Conservation (phyloP, 352 stramenopile species). For the Globisporangium lucens region DNA sequence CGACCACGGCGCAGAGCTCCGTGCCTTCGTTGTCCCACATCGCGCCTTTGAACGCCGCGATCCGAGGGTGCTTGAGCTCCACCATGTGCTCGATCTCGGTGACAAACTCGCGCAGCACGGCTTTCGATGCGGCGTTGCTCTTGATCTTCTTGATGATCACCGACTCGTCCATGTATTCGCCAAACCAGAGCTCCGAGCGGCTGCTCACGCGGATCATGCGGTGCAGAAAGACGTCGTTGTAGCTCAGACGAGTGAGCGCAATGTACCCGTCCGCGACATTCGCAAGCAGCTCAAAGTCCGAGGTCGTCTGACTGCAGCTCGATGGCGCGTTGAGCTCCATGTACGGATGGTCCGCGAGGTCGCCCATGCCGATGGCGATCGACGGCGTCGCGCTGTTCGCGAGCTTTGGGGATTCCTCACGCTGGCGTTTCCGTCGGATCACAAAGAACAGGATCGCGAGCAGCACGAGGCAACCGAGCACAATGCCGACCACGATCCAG, state of each 20-base stretch:
- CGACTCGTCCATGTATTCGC: constrained; percentile 57
- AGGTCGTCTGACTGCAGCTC: constrained; percentile 65
- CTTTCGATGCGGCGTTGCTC: constrained; percentile 58
- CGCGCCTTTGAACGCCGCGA: constrained; percentile 65
- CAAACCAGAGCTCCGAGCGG: constrained; percentile 72
- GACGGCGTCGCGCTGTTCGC: constrained; percentile 44
- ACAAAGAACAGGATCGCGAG: constrained; percentile 30
- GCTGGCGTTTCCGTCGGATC: constrained; percentile 37
- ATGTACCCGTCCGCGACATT: constrained; percentile 69
- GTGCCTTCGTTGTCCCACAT: constrained; percentile 73
- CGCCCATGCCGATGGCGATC: constrained; percentile 55
- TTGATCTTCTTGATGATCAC: constrained; percentile 86
- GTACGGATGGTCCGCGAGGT: constrained; percentile 56
- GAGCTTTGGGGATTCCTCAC: constrained; percentile 46
- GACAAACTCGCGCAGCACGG: constrained; percentile 67
- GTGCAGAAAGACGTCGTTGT: constrained; percentile 68
- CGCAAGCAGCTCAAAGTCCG: constrained; percentile 67
- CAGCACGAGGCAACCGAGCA: constrained; percentile 32
- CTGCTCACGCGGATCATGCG: constrained; percentile 73
- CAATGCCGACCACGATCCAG: constrained; percentile 45
- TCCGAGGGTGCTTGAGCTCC: constrained; percentile 58
- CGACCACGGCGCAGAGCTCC: constrained; percentile 71
- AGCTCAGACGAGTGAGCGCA: constrained; percentile 57
- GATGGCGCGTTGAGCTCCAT: constrained; percentile 47
- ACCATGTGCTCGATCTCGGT: constrained; percentile 82